Evolutionary conservation across 345 rosid genomes (phyloP).

Genomic region (Arabidopsis arenosa): DNA sequence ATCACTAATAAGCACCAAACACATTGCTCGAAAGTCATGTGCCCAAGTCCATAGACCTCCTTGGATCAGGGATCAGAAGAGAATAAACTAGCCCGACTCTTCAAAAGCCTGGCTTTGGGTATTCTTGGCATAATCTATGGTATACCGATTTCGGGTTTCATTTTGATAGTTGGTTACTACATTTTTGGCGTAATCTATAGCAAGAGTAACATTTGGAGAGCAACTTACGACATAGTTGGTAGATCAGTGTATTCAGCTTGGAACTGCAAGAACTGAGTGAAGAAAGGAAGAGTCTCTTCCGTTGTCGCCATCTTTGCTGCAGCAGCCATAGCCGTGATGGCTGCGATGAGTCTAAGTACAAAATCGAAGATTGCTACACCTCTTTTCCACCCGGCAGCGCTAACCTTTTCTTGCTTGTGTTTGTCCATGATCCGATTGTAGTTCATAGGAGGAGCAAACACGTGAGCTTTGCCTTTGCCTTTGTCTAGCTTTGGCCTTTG

Average conservation of each 20-base stretch:
- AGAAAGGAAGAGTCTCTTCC: conserved; percentile 81
- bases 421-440: conserved; percentile 37
- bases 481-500: conserved; percentile 44
- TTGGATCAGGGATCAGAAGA: too few species aligned
- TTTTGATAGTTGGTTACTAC: neutral
- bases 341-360: conserved; percentile 67
- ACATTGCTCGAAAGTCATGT: neutral
- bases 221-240: conserved; percentile 64
- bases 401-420: conserved; percentile 39
- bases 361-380: conserved; percentile 77
- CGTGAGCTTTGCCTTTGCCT: conserved; percentile 49
- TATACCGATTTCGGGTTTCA: neutral
- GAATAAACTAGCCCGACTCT: too few species aligned
- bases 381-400: conserved; percentile 51
- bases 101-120: too few species aligned
- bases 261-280: conserved; percentile 93
- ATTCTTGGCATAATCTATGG: too few species aligned
- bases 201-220: neutral
- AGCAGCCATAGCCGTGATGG: conserved; percentile 61
- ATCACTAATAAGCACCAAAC: neutral
- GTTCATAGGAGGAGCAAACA: conserved; percentile 48
- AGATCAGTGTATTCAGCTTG: conserved; percentile 82
- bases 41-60: too few species aligned
- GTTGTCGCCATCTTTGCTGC: conserved; percentile 80
- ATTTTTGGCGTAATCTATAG: neutral